Evolutionary conservation across 1,284 basidiomycete species (phyloP), one percentile per base, ranked within the genome.

Genomic region (Retiboletus flavoniger): DNA sequence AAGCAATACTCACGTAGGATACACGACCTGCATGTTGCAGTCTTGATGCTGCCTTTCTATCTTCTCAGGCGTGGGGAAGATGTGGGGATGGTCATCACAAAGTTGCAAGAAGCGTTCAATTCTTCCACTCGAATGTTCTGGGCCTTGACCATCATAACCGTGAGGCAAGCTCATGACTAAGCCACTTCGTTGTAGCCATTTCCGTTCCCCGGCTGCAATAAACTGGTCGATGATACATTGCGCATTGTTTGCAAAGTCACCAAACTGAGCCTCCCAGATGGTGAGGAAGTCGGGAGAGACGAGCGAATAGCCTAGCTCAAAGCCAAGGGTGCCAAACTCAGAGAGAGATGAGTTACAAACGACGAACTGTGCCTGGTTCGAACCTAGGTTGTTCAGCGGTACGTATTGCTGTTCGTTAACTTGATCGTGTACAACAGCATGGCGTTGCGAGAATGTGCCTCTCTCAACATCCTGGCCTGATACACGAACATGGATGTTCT

Each of bases 221-320:
- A 98, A 99, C 74, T 99, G 96, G 73, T 99, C 97, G 65, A 99
- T 98, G 74, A 99, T 98, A 73, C 89, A 91, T 75, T 98, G 96
- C 4, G 96, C 96, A 61, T 91, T 95, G 77, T 97, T 97, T 45
- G 89, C 93, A 72, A 98, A 99, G 74, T 99, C 97, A 73, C 96
- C 96, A 67, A 99, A 98, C 73, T 98, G 95, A 24, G 93, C 97
- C 74, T 99, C 97, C 97, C 97, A 99, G 68, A 99, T 90, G 21
- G 95, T 95, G 61, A 99, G 79, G 48, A 88, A 82, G 70, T 95
- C 87, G 28, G 97, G 97, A 38, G 94, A 96, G 55, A 99, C 96
- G 57, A 99, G 87, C 28, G 97, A 99, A 77, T 98, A 99, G 10
- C 97, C 97, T 21, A 99, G 86, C 75, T 99, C 97, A 74, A 99